Evolutionary conservation across 2,329 filamentous ascomycete genomes (phyloP).

Genomic region (Sporothrix pseudoabietina): DNA sequence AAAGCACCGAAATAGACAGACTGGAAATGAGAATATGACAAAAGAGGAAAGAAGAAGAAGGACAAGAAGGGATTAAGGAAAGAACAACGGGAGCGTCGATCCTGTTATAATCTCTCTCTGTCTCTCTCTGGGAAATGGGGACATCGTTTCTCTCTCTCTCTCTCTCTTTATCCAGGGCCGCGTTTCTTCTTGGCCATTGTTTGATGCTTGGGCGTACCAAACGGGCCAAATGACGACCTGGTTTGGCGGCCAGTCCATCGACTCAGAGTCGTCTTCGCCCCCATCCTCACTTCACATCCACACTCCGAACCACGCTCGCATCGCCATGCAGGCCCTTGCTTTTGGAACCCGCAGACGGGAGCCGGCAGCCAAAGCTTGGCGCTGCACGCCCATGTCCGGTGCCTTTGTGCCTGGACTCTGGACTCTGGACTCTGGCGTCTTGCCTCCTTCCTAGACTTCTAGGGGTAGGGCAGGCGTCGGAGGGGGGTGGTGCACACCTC

Average conservation of each 20-base stretch:
- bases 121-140: not conserved
- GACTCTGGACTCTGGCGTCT: not conserved
- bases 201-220: slow-evolving; percentile 16
- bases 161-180: not conserved
- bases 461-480: not conserved
- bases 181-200: slow-evolving; percentile 11
- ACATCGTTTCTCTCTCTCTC: not conserved
- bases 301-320: not conserved
- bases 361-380: slow-evolving; percentile 29
- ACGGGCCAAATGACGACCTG: slow-evolving; percentile 14
- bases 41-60: slow-evolving; percentile 18
- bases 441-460: slow-evolving; percentile 16
- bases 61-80: slow-evolving; percentile 12
- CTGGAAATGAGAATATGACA: not conserved
- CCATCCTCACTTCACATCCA: not conserved
- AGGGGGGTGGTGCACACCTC: not conserved
- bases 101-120: slow-evolving; percentile 23
- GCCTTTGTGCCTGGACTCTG: not conserved
- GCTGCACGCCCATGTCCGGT: slow-evolving; percentile 18
- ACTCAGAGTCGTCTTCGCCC: not conserved
- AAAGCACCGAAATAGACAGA: slow-evolving; percentile 1
- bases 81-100: slow-evolving; percentile 13
- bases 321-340: slow-evolving; percentile 2
- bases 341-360: slow-evolving; percentile 27
- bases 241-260: slow-evolving; percentile 17